Base-by-base conservation (phyloP, 208 protist species). In the Acanthamoeba culbertsoni region DNA sequence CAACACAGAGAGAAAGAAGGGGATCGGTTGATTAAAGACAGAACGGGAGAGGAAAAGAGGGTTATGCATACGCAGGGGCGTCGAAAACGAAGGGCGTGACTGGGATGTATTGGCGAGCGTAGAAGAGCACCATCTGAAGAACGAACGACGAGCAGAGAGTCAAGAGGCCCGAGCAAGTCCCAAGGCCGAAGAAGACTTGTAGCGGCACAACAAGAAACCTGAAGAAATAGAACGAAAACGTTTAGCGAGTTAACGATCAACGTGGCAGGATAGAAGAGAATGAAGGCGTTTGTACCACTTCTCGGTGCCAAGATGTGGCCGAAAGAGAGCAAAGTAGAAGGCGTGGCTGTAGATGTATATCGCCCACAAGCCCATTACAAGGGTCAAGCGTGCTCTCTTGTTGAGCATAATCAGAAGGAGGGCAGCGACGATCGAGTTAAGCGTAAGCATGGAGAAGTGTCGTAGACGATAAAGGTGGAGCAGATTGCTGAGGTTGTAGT, bases 131-230 rank as follows among this genome's bases (percentile, higher is more conserved):
- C 0, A 68, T n/a, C 82, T 68, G 53, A 0, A 71, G 82, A 12
- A 68, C 51, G 42, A 65, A 68, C 51, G 57, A 62, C 10, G 1
- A 43, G n/a, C 2, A 8, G 18, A 90, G 82, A 14, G 82, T 42
- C 0, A 90, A 35, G 3, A 26, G 37, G 51, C 82, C 82, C 5
- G n/a, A 16, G 5, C 16, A 28, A 1, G 48, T 0, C 7, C 82
- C 82, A 14, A 90, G 23, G 20, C 33, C 35, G 37, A 90, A 90
- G 82, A 90, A 90, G 48, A 90, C 82, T 28, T 71, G 57, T 28
- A 90, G 42, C 53, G 82, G 82, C 46, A 90, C 51, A 18, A 62
- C 46, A 0, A 90, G 48, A 33, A 90, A 90, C 82, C 82, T 82
- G 68, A 37, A 7, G 26, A 68, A 68, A 35, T 37, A 4, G 28